Evolutionary conservation across 75 land plant genomes (phyloP), one percentile per base, ranked within the genome.

Genomic region (Ceratopteris richardii): DNA sequence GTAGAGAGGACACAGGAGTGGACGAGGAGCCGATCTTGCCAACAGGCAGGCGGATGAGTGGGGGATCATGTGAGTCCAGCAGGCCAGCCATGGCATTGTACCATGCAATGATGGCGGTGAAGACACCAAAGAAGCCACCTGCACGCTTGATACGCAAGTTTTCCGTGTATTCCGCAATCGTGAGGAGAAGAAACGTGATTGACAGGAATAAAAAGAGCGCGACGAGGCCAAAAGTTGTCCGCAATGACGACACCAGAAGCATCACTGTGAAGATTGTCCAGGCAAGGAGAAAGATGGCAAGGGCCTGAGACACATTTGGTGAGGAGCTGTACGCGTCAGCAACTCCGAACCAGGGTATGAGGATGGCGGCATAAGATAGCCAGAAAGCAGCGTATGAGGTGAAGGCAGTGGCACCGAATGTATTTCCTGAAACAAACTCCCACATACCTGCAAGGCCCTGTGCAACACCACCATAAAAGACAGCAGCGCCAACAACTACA

Each of bases 371-470:
- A 43, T 64, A 64, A 9, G 66, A 64, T 14, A 64, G 66, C 66
- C 57, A 64, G 66, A 64, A 64, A 6, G 29, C 66, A 33, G 56
- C 66, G 57, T 64, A 64, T 26, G 57, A 52, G 27, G 66, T 27
- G 66, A 64, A 64, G 42, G 66, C 57, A 17, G 66, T 64, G 57
- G 66, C 66, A 17, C 66, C 66, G 29, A 64, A 64, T 7, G 66
- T 64, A 44, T 64, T 54, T 9, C 66, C 66, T 1, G 57, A 20
- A 21, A 13, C 42, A 41, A 64, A 64, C 21, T 64, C 66, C 66
- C 66, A 64, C 66, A 64, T 64, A 14, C 66, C 66, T 14, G 66
- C 66, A 17, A 64, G 57, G 5, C 53, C 18, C 57, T 64, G 66
- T 12, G 57, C 47, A 0, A 54, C 0, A 0, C 66, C 66, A 22